Conservation (phyloP, 345 rosid genomes). For the Clausena lansium region DNA sequence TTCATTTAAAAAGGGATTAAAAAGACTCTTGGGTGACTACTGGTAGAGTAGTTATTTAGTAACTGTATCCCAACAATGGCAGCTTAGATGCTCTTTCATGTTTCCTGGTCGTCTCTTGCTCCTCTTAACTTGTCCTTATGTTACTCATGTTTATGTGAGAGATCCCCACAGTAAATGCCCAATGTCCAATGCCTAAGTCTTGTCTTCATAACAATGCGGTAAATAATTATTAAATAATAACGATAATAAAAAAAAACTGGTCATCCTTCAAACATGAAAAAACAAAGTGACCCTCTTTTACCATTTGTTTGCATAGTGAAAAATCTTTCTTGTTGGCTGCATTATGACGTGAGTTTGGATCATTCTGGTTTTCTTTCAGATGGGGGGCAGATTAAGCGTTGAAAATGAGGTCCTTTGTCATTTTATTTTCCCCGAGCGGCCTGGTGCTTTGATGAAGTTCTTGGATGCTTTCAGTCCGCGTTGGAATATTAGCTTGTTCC, state of each 20-base stretch:
- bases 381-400: conserved; percentile 76
- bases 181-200: background rate
- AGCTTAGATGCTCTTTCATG: background rate
- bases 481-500: conserved; percentile 96
- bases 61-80: background rate
- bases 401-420: conserved; percentile 80
- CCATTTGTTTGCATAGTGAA: background rate
- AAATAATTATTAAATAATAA: background rate
- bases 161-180: background rate
- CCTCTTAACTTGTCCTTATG: background rate
- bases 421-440: conserved; percentile 90
- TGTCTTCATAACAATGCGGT: background rate
- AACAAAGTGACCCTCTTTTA: background rate
- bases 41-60: background rate
- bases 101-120: background rate
- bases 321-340: background rate
- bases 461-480: conserved; percentile 88
- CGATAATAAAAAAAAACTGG: background rate
- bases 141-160: background rate
- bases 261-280: background rate
- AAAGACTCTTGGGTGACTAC: background rate
- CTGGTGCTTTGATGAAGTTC: conserved; percentile 93
- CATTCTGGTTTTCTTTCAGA: conserved; percentile 39
- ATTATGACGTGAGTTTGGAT: background rate
- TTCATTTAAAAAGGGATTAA: background rate